phyloP scores from a whole-genome alignment of 805 yeast genomes.

The Candida germanica region DNA sequence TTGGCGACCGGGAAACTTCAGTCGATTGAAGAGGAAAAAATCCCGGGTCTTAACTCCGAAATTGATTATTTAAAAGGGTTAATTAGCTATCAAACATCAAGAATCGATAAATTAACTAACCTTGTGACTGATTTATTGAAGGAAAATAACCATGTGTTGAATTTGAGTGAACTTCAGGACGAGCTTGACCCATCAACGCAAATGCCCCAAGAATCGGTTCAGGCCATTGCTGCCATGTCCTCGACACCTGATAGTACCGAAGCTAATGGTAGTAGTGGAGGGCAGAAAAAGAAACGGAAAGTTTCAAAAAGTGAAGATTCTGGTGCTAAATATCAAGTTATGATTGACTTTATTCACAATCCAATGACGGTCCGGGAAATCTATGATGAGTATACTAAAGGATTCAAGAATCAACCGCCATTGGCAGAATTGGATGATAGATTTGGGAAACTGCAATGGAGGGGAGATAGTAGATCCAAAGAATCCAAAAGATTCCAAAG shows the following conservation, averaged over 20 bases:
- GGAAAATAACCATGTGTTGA: slow-evolving; percentile 27
- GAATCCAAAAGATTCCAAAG: slow-evolving; percentile 43
- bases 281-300: slow-evolving; percentile 2
- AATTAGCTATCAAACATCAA: slow-evolving; percentile 35
- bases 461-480: slow-evolving; percentile 45
- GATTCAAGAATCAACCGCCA: slow-evolving; percentile 44
- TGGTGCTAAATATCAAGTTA: slow-evolving; percentile 12
- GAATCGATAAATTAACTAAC: slow-evolving; percentile 36
- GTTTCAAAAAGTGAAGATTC: background rate
- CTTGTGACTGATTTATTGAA: slow-evolving; percentile 32
- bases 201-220: slow-evolving; percentile 9
- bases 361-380: slow-evolving; percentile 45
- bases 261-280: slow-evolving; percentile 13
- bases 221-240: slow-evolving; percentile 11
- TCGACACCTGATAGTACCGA: background rate
- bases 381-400: slow-evolving; percentile 43
- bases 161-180: slow-evolving; percentile 14
- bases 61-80: slow-evolving; percentile 34
- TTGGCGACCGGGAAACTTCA: slow-evolving; percentile 12
- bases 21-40: slow-evolving; percentile 28
- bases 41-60: slow-evolving; percentile 25
- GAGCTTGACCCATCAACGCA: slow-evolving; percentile 7
- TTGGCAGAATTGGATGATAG: slow-evolving; percentile 40
- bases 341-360: slow-evolving; percentile 39
- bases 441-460: slow-evolving; percentile 44